A percentile compares a stretch with the other conserved stretches of the same genome.
Evolutionary conservation across 805 yeast species (phyloP).

Genomic region (Wickerhamomyces bovis): DNA sequence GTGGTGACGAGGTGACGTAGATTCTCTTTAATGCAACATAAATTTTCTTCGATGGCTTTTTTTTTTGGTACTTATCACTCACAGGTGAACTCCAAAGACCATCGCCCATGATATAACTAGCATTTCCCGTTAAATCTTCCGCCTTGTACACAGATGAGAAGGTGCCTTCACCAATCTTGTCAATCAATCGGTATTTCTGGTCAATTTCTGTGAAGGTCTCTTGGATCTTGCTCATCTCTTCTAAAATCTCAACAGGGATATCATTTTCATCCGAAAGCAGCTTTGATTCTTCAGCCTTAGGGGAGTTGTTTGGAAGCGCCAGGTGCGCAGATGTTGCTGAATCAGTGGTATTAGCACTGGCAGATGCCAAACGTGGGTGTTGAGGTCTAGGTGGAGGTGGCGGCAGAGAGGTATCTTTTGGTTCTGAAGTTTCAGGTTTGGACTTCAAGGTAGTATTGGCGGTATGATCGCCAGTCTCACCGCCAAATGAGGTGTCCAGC

Average conservation of each 20-base stretch:
- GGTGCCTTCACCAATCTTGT: conserved; percentile 77
- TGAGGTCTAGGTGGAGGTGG: not conserved
- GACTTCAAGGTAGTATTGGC: not conserved
- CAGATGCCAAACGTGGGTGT: not conserved
- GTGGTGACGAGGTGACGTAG: conserved; percentile 93
- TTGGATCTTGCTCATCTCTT: conserved; percentile 51
- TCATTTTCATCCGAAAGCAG: conserved; percentile 33
- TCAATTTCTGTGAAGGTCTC: conserved; percentile 48
- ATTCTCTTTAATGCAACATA: conserved; percentile 87
- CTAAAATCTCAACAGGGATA: conserved; percentile 45
- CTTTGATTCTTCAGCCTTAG: conserved; percentile 8
- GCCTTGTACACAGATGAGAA: conserved; percentile 85
- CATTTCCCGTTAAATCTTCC: conserved; percentile 34
- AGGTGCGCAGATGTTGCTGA: not conserved
- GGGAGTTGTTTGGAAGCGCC: not conserved
- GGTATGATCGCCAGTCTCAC: not conserved
- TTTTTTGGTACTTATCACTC: conserved; percentile 29
- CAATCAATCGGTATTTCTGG: conserved; percentile 27
- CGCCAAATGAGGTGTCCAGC: not conserved
- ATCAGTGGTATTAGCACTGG: not conserved
- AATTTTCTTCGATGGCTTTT: conserved; percentile 17
- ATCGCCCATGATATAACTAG: conserved; percentile 29
- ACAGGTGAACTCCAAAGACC: conserved; percentile 28
- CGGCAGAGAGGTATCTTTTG: not conserved
- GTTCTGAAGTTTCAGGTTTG: not conserved